Percentiles rank a stretch among this genome's conserved stretches.
Conservation (phyloP, 1,139 yeast genomes). For the Blastobotrys aristatus region DNA sequence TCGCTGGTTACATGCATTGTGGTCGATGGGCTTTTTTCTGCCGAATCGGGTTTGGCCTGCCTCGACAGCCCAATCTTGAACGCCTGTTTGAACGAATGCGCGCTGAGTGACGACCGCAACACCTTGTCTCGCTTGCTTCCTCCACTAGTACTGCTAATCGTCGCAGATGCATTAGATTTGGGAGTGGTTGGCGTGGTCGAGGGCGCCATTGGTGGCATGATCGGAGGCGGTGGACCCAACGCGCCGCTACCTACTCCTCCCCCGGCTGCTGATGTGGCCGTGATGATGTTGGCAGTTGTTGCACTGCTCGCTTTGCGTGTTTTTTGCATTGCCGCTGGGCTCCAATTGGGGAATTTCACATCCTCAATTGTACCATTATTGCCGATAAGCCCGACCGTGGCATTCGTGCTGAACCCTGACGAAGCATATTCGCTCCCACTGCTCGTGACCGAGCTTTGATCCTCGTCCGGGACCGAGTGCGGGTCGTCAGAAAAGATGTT, state of each 20-base stretch:
- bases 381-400: conserved; percentile 10
- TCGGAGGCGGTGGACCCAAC: not conserved
- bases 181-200: not conserved
- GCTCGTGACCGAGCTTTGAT: conserved; percentile 3
- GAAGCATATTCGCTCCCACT: not conserved
- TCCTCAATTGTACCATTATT: conserved; percentile 11
- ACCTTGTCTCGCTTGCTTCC: conserved; percentile 5
- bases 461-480: not conserved
- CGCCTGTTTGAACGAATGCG: conserved; percentile 16
- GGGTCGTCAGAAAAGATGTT: conserved; percentile 1
- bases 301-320: conserved; percentile 2
- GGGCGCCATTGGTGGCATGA: not conserved
- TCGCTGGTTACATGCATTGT: not conserved
- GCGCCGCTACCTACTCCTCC: too few species aligned
- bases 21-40: not conserved
- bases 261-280: conserved; percentile 1
- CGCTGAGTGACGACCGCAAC: conserved; percentile 13
- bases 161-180: not conserved
- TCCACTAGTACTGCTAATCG: not conserved
- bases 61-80: conserved; percentile 11
- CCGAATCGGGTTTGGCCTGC: not conserved
- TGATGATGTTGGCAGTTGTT: conserved; percentile 3
- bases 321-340: not conserved
- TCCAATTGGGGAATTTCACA: conserved; percentile 2
- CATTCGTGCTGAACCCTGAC: conserved; percentile 3